These are phyloP conservation scores for Camelina hispida DNA, from an alignment of 345 rosid species.

Conservation along the genomic window DNA sequence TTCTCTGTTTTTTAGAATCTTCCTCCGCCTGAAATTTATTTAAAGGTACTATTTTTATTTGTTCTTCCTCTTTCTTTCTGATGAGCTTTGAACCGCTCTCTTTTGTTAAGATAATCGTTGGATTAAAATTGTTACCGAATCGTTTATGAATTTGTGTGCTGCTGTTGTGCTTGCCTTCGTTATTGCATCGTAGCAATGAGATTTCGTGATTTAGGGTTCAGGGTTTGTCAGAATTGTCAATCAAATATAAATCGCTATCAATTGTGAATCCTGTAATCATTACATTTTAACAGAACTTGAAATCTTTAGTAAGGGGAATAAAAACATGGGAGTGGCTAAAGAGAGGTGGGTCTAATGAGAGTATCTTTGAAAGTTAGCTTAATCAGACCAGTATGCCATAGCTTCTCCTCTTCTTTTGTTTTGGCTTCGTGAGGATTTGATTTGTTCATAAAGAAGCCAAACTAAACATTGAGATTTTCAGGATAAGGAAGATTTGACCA, in stretches of 20 bases:
- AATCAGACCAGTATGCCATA: neutral
- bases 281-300: no score
- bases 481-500: neutral
- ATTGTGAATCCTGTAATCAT: no score
- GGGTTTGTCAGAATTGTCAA: neutral
- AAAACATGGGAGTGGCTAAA: neutral
- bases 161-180: no score
- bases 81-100: no score
- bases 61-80: no score
- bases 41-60: no score
- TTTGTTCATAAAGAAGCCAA: neutral
- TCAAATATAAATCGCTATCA: neutral
- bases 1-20: no score
- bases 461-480: neutral
- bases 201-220: neutral
- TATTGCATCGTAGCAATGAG: no score
- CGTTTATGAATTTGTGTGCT: no score
- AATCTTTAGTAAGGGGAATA: neutral
- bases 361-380: neutral
- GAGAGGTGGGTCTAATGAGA: neutral
- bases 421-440: neutral
- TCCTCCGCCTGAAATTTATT: no score
- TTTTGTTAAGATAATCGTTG: no score
- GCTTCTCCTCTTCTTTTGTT: neutral
- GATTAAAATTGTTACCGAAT: no score